phyloP scores from a whole-genome alignment of 768 basidiomycete species.

The Lactifluus hygrophoroides region DNA sequence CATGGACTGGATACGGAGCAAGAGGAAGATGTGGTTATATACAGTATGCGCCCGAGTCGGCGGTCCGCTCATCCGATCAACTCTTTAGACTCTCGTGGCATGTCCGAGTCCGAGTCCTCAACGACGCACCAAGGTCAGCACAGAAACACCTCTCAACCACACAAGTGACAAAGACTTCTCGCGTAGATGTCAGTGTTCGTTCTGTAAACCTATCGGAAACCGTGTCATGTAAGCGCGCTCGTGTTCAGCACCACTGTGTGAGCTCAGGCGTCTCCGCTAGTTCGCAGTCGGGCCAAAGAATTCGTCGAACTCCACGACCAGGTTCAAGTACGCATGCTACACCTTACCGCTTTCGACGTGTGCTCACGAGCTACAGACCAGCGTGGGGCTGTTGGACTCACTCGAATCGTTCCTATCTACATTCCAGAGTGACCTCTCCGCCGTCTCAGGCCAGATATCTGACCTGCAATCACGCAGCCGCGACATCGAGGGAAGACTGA shows the following conservation, averaged over 20 bases:
- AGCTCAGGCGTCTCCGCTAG: constrained; percentile 21
- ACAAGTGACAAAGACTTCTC: neutral
- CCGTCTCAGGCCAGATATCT: constrained; percentile 93
- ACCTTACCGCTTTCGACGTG: neutral
- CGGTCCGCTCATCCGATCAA: neutral
- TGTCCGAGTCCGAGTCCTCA: neutral
- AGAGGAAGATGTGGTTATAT: too few relatives aligned
- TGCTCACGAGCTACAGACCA: constrained; percentile 47
- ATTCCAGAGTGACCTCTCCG: constrained; percentile 89
- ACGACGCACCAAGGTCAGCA: neutral
- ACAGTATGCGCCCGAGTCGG: neutral
- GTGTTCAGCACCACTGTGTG: neutral
- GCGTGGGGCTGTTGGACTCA: constrained; percentile 75
- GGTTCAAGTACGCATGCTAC: constrained; percentile 52
- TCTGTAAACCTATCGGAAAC: neutral
- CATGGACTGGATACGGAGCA: too few relatives aligned
- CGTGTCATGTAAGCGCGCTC: constrained; percentile 5
- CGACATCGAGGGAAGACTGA: constrained; percentile 81
- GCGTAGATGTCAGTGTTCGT: neutral
- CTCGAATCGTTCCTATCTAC: constrained; percentile 89
- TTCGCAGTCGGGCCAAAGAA: constrained; percentile 42
- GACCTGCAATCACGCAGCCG: constrained; percentile 87
- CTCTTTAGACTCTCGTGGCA: too few relatives aligned
- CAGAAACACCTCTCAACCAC: neutral
- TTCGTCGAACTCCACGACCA: constrained; percentile 88